These are phyloP conservation scores for Pichia occidentalis DNA, from an alignment of 805 yeast genomes.

Conservation along the genomic window DNA sequence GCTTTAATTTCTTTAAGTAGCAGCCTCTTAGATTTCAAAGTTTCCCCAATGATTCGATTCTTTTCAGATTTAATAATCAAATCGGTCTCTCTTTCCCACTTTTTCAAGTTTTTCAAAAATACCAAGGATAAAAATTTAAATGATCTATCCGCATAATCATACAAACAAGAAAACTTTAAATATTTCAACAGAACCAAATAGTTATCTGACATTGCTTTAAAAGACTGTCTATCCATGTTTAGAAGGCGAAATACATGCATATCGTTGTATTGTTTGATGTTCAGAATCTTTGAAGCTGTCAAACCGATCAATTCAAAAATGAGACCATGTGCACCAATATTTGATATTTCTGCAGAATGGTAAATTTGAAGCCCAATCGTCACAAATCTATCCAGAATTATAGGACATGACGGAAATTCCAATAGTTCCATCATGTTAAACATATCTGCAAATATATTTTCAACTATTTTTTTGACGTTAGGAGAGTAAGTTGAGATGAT, in stretches of 20 bases:
- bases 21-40: not conserved
- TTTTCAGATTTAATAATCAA: not conserved
- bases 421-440: constrained; percentile 43
- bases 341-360: constrained; percentile 32
- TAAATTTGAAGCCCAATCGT: constrained; percentile 21
- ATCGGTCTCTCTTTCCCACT: not conserved
- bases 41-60: not conserved
- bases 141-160: not conserved
- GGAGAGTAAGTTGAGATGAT: constrained; percentile 29
- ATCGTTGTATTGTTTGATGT: constrained; percentile 22
- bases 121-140: not conserved
- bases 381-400: constrained; percentile 34
- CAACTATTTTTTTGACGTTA: constrained; percentile 36
- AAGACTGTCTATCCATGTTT: constrained; percentile 10
- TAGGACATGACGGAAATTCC: constrained; percentile 54
- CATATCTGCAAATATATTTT: constrained; percentile 52
- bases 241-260: constrained; percentile 3
- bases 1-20: not conserved
- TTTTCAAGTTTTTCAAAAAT: not conserved
- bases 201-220: not conserved
- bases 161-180: not conserved
- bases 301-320: constrained; percentile 56
- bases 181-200: not conserved
- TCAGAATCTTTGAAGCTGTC: constrained; percentile 47
- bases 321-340: constrained; percentile 39